Evolutionary conservation across 257 asterid genomes (phyloP), one percentile per base, ranked within the genome.

Genomic region (Nemophila menziesii): DNA sequence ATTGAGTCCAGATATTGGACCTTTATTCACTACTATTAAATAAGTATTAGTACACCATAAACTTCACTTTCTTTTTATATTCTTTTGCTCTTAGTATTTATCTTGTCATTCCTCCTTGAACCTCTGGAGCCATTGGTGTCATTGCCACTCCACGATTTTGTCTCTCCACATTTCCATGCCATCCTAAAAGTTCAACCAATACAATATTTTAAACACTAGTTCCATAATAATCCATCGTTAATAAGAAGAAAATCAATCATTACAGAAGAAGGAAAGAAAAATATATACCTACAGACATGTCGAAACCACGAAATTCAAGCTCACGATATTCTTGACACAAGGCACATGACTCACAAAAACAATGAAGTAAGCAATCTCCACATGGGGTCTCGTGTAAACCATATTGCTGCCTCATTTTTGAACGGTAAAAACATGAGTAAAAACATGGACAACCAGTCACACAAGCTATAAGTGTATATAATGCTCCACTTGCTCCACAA

Each of bases 251-350:
- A n/a, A 14, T 6, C 33, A 26, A 26, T 5, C 33, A 26, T 26
- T 13, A 33, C 0, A 2, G 16, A 5, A 18, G n/a, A 14, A 1
- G 7, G 9, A 11, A 16, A n/a, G 7, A 0, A 2, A 40, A 19
- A 17, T 38, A 29, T 29, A 7, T 39, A 50, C 56, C 47, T 14
- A 39, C 22, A n/a, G 17, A 9, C 47, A 51, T 51, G 29, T 62
- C 63, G 42, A 49, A 56, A 5, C 68, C 68, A 4, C 51, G 68
- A 42, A 24, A 16, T 39, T 44, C 44, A 9, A 62, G 61, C 45
- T 62, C 68, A 17, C 68, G 68, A 23, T 55, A 44, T 22, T 62
- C 68, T 55, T 62, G 63, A 17, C 68, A 62, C 44, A 62, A 29
- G 6, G 68, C 54, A 62, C 63, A 62, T 2, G 26, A 11, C 8